Evolutionary conservation across 176 grass and related monocot species (phyloP), one percentile per base, ranked within the genome.

Genomic region (Carex pumila): DNA sequence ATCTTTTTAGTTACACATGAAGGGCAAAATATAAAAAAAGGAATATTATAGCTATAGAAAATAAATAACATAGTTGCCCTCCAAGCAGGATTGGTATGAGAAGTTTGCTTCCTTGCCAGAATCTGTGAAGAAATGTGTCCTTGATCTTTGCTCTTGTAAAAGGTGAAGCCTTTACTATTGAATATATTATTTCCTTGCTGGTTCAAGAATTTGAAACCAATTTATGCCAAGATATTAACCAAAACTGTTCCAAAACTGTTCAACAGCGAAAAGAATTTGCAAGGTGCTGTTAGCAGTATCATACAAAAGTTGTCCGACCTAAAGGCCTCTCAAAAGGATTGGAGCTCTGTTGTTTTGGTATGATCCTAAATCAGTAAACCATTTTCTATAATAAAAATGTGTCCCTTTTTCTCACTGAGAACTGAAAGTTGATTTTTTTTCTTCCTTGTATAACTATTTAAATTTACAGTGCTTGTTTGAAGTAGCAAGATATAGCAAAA

Each of bases 311-410:
- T 97, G 54, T 87, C 85, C 82, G 85, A 91, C 49, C 82, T 98
- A 75, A 88, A 83, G 81, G 89, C 84, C 83, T 43, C 85, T 43
- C 89, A 91, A 74, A 91, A 79, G 50, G 86, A 79, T 86, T 94
- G 92, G 95, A 86, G 87, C 87, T 87, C 91, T 79, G 87, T 93
- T 86, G 83, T 94, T 84, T 86, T 85, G 91, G 94, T 97, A 90
- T 19, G 56, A 53, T 93, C 30, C 22, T 77, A 41, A 55, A 79
- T 4, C 37, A 52, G 4, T 61, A 37, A 34, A 13, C 39, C 15
- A 19, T 72, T 80, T 59, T 29, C 17, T 13, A 45, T 63, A 52
- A 79, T 78, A 81, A 37, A 39, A 47, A 15, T 67, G 25, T 25
- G 25, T 25, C 47, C 13, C 17, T 10, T n/a, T 30, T 10, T 25